phyloP scores from a whole-genome alignment of 2,329 filamentous ascomycete species.

The Ophiostoma australiae region DNA sequence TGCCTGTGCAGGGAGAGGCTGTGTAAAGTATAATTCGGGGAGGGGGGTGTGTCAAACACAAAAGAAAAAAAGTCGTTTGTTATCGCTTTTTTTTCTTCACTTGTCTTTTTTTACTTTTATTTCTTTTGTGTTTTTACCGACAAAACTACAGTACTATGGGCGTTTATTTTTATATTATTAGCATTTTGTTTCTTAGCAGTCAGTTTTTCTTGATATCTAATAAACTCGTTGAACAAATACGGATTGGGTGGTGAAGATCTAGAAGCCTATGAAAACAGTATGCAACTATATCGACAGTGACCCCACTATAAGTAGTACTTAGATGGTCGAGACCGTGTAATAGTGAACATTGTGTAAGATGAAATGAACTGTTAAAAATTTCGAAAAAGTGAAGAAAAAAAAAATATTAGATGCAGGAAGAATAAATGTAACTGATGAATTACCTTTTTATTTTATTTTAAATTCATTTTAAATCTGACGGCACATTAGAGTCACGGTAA shows the following conservation, averaged over 20 bases:
- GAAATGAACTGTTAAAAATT: too few species aligned
- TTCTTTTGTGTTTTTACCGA: conserved; percentile 6
- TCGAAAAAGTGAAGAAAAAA: too few species aligned
- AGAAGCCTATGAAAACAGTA: neutral
- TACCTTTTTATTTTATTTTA: too few species aligned
- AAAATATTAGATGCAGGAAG: too few species aligned
- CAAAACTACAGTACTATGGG: conserved; percentile 14
- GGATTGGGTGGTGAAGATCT: neutral
- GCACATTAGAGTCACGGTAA: neutral
- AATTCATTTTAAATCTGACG: neutral
- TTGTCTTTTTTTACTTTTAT: neutral
- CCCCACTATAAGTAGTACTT: neutral
- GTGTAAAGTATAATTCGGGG: neutral
- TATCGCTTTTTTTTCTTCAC: neutral
- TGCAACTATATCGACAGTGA: neutral
- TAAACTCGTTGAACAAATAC: neutral
- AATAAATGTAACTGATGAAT: neutral
- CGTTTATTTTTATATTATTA: neutral
- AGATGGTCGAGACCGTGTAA: too few species aligned
- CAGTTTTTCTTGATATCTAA: neutral
- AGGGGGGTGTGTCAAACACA: neutral
- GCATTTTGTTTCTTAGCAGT: neutral
- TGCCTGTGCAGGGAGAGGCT: neutral
- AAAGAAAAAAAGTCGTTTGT: neutral
- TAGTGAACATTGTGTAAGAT: too few species aligned